A percentile compares a stretch with the other conserved stretches of the same genome.
Evolutionary conservation across 176 grass and related monocot species (phyloP).

Genomic region (Zea luxurians): DNA sequence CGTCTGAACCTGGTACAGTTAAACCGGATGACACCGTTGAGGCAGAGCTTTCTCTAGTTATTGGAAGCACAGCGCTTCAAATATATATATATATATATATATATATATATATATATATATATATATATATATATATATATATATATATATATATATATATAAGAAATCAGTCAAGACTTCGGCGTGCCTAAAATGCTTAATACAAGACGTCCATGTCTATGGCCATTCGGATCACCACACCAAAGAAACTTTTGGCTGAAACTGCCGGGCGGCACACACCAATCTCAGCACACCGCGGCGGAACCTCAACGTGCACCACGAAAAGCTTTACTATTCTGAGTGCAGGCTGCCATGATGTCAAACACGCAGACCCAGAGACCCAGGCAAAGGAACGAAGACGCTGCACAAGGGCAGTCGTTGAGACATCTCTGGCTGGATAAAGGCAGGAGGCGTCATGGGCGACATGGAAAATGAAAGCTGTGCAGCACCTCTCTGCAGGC

Average conservation of each 20-base stretch:
- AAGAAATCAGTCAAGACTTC: neutral
- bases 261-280: neutral
- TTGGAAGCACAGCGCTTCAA: too few relatives aligned
- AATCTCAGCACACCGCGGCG: neutral
- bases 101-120: too few relatives aligned
- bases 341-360: conserved; percentile 12
- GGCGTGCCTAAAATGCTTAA: neutral
- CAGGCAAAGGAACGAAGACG: neutral
- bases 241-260: conserved; percentile 1
- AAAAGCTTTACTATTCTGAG: neutral
- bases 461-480: neutral
- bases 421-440: conserved; percentile 6
- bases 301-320: neutral
- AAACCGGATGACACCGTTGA: too few relatives aligned
- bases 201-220: conserved; percentile 29
- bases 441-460: neutral
- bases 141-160: too few relatives aligned
- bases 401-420: neutral
- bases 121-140: too few relatives aligned
- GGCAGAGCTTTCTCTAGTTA: too few relatives aligned
- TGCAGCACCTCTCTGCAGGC: neutral
- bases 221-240: conserved; percentile 36
- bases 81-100: too few relatives aligned
- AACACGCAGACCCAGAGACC: neutral
- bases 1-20: too few relatives aligned